These are phyloP conservation scores for Pterocarpus santalinus DNA, from an alignment of 306 rosid genomes.

Conservation along the genomic window DNA sequence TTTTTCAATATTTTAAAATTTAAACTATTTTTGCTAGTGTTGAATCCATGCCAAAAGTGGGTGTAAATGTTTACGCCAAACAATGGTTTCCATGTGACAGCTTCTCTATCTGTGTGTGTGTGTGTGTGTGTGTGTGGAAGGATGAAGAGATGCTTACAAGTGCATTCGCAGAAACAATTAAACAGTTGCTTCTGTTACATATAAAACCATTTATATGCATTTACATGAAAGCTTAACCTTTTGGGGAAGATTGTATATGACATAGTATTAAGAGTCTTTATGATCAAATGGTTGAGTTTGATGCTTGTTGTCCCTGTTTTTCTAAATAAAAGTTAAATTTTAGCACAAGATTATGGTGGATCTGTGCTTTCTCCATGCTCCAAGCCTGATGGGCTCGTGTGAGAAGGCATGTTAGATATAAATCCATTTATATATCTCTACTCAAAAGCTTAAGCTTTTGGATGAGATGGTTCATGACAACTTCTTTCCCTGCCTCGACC, in stretches of 20 bases:
- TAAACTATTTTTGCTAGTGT: slow-evolving; percentile 7
- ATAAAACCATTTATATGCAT: background rate
- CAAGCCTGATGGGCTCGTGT: background rate
- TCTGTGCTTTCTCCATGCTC: background rate
- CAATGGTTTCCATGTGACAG: slow-evolving; percentile 8
- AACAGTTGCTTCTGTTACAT: background rate
- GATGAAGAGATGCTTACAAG: slow-evolving; percentile 8
- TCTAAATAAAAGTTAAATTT: no score
- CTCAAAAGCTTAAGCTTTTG: background rate
- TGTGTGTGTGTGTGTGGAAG: background rate
- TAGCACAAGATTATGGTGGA: background rate
- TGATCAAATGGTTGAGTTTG: no score
- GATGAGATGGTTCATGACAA: background rate
- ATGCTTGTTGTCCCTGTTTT: no score
- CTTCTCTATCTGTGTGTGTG: background rate
- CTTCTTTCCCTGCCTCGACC: background rate
- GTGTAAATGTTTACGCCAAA: background rate
- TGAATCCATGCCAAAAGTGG: slow-evolving; percentile 19
- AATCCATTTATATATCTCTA: background rate
- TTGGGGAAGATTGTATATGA: background rate
- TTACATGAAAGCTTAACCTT: background rate
- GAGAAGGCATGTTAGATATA: background rate
- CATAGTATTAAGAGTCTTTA: no score
- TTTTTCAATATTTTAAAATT: background rate
- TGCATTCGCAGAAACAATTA: slow-evolving; percentile 23